Base-by-base conservation (phyloP, 208 protist genomes). In the Acanthamoeba royreba region DNA sequence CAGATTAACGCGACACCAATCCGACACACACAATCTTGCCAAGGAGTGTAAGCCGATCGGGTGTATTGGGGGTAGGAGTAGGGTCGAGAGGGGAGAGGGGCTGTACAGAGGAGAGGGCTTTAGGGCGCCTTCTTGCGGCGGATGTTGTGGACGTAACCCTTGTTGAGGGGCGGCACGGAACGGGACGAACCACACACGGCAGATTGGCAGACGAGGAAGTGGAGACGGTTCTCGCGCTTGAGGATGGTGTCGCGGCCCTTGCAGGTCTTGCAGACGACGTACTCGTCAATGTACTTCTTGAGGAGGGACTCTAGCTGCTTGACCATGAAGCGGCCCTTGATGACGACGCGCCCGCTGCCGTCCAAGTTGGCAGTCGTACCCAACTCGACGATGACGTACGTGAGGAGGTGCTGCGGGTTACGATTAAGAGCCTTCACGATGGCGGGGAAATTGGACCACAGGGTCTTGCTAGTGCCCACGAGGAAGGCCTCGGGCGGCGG, bases 231-330 rank as follows among this genome's bases (percentile, higher is more conserved):
- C 83, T 97, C 96, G 61, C 94, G 92, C 42, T 94, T 94, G 4
- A 97, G 93, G 17, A 89, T 38, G 3, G 97, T 97, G 52, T 97
- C 95, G 38, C 95, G 93, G 38, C 63, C 86, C 28, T 96, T 97
- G 95, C 97, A 97, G 69, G 96, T 98, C 74, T 95, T 92, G 92
- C 97, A 97, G n/a, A 91, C 91, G 2, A 97, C 97, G 86, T 98
- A 98, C 88, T 98, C 97, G 35, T 72, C 61, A 77, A 98, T 98
- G 92, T 98, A 98, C 85, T 94, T 93, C 88, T 94, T 95, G 93
- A 98, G 93, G 17, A 98, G 77, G 49, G 85, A 94, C 83, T 98
- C 97, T 19, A 98, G 97, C 72, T 98, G 95, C 85, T 97, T 97
- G 22, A 95, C 53, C 40, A 95, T 46, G 69, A 96, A 98, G 42